Evolutionary conservation across 108 stramenopile species (phyloP), one percentile per base, ranked within the genome.

Genomic region (Conticribra guillardii): DNA sequence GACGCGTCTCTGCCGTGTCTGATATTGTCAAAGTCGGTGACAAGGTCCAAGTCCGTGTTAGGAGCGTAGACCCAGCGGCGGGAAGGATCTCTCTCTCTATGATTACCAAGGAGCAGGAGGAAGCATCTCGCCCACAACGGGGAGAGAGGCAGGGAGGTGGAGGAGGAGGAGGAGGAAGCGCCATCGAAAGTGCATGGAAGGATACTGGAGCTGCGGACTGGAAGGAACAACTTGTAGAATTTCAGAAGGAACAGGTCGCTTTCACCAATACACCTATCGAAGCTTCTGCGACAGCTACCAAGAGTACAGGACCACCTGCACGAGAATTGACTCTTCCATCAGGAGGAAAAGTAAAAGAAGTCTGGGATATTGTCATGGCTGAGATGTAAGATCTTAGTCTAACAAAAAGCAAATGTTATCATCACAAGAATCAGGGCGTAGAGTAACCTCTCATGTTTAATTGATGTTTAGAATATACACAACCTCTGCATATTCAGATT

Each of bases 51-150:
- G 84, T 96, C 54, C 89, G 95, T 51, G 70, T 90, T 50, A 89
- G 87, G 76, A 66, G 62, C 52, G 88, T 93, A 49, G 84, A 85
- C 30, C n/a, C 51, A 0, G 74, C 71, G 16, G 89, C 74, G 33
- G 74, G 73, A 49, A 85, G 92, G 72, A 85, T 93, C 53, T 84
- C 86, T 21, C 83, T 96, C 23, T 87, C 87, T 33, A 96, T 96
- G 92, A 79, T 96, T 19, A 71, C 84, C 14, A 86, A 82, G 51
- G 94, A 88, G 54, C 89, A 96, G 54, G 91, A 93, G 64, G 85
- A 88, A 26, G 73, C 82, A 18, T 67, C 74, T 22, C 67, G 68
- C 21, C 77, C 77, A 14, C 66, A 73, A 15, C 71, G 22, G 31
- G 61, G 75, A 57, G 64, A 72, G 41, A 53, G 52, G 41, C 60